These are phyloP conservation scores for Xylariaceae sp. DNA, from an alignment of 2,329 filamentous ascomycete species.

Conservation along the genomic window DNA sequence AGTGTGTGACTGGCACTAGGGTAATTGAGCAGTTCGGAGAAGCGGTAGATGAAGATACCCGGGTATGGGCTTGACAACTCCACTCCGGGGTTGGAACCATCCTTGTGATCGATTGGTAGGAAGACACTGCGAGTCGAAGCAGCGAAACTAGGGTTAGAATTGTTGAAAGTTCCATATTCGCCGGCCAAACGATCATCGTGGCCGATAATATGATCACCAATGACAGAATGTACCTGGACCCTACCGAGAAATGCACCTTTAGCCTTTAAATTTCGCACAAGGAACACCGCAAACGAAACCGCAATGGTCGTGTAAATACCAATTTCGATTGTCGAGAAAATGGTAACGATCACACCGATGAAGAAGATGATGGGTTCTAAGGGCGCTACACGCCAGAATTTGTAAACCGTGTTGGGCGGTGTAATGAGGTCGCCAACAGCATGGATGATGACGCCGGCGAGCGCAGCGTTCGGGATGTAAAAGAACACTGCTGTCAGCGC, in stretches of 20 bases:
- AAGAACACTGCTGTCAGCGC: constrained; percentile 87
- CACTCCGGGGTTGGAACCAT: constrained; percentile 87
- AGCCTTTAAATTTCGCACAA: constrained; percentile 84
- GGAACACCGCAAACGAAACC: constrained; percentile 75
- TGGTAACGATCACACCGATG: constrained; percentile 84
- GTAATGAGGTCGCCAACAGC: constrained; percentile 93
- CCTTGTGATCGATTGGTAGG: constrained; percentile 83
- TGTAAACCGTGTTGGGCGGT: constrained; percentile 86
- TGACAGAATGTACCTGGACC: constrained; percentile 82
- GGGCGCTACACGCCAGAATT: constrained; percentile 93
- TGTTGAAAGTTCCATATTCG: constrained; percentile 62
- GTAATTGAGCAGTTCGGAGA: constrained; percentile 94
- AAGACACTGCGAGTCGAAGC: constrained; percentile 73
- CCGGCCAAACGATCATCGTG: constrained; percentile 57
- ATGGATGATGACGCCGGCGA: constrained; percentile 92
- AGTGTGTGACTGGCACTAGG: constrained; percentile 90
- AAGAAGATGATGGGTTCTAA: constrained; percentile 93
- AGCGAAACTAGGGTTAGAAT: constrained; percentile 42
- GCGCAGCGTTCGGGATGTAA: constrained; percentile 83
- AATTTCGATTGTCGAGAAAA: constrained; percentile 88
- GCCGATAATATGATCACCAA: constrained; percentile 75
- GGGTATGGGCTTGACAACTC: constrained; percentile 83
- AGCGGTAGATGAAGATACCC: constrained; percentile 94
- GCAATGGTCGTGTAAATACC: constrained; percentile 89
- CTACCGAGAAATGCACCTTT: constrained; percentile 83